A percentile compares a stretch with the other conserved stretches of the same genome.
Conservation (phyloP, 305 asterid genomes). For the Andrographis paniculata region DNA sequence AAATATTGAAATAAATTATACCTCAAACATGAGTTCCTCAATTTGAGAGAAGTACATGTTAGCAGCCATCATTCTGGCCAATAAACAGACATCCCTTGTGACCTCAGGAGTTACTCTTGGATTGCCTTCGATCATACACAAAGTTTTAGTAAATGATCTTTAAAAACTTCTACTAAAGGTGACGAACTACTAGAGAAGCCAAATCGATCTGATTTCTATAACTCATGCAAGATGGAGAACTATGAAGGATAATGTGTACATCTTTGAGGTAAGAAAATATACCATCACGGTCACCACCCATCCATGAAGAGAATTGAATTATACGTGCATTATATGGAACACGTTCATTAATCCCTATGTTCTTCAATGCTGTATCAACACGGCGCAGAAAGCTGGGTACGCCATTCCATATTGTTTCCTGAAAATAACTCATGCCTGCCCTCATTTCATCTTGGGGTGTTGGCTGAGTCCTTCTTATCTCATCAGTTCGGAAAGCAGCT, state of each 20-base stretch:
- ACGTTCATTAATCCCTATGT: conserved; percentile 85
- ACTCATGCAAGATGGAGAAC: too few species aligned
- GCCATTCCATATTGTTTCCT: conserved; percentile 96
- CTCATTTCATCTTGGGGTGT: conserved; percentile 99
- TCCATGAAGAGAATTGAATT: conserved; percentile 93
- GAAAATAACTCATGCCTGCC: conserved; percentile 98
- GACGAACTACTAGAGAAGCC: background rate
- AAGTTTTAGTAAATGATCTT: background rate
- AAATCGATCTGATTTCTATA: background rate
- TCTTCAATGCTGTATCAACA: conserved; percentile 89
- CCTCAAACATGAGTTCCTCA: conserved; percentile 99
- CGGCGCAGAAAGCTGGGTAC: conserved; percentile 90
- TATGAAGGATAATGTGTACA: background rate
- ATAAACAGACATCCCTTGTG: conserved; percentile 4
- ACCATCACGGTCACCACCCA: conserved; percentile 99
- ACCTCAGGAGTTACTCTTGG: conserved; percentile 98
- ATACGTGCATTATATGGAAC: conserved; percentile 93
- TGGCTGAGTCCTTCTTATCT: conserved; percentile 85
- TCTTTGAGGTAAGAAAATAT: conserved; percentile 1
- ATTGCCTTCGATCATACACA: conserved; percentile 37
- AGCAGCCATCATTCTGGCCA: conserved; percentile 99
- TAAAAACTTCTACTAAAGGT: too few species aligned
- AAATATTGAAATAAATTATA: conserved; percentile 12
- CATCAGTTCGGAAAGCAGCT: conserved; percentile 98
- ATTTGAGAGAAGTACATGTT: conserved; percentile 86